Conservation (phyloP, 345 rosid genomes). For the Linum lewisii region DNA sequence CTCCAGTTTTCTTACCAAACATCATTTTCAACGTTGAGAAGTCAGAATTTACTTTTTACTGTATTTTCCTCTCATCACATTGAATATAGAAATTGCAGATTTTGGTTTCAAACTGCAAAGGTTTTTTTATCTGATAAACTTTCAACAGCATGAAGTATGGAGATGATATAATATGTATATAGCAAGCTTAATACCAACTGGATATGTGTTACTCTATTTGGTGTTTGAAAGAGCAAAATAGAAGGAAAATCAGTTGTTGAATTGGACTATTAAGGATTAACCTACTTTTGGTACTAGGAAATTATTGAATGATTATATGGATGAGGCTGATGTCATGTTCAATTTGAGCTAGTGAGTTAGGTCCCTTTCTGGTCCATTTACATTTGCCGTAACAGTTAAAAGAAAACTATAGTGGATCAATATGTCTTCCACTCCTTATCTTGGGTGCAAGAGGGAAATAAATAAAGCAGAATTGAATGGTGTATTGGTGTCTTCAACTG, state of each 20-base stretch:
- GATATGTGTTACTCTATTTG: background rate
- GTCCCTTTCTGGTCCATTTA: slow-evolving; percentile 28
- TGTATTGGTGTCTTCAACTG: slow-evolving; percentile 16
- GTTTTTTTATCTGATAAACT: background rate
- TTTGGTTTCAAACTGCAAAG: slow-evolving; percentile 6
- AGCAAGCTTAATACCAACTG: background rate
- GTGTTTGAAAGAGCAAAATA: background rate
- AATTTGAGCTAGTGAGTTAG: slow-evolving; percentile 23
- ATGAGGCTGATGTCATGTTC: slow-evolving; percentile 20
- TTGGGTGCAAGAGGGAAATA: background rate
- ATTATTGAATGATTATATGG: slow-evolving; percentile 16
- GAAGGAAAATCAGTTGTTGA: background rate
- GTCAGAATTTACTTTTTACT: background rate
- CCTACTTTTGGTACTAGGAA: slow-evolving; percentile 6
- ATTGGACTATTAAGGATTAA: background rate
- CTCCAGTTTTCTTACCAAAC: background rate
- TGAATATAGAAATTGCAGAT: slow-evolving; percentile 7
- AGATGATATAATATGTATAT: too few species aligned
- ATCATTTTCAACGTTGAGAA: slow-evolving; percentile 3
- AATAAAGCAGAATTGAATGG: slow-evolving; percentile 17
- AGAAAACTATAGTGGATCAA: slow-evolving; percentile 13
- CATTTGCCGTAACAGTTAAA: slow-evolving; percentile 19
- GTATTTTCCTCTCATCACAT: slow-evolving; percentile 6
- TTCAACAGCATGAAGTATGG: background rate
- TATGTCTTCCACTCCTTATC: slow-evolving; percentile 19